Percentiles rank a stretch among this genome's conserved stretches.
phyloP scores from a whole-genome alignment of 2,329 filamentous ascomycete genomes.

The Tolypocladium tropicale region DNA sequence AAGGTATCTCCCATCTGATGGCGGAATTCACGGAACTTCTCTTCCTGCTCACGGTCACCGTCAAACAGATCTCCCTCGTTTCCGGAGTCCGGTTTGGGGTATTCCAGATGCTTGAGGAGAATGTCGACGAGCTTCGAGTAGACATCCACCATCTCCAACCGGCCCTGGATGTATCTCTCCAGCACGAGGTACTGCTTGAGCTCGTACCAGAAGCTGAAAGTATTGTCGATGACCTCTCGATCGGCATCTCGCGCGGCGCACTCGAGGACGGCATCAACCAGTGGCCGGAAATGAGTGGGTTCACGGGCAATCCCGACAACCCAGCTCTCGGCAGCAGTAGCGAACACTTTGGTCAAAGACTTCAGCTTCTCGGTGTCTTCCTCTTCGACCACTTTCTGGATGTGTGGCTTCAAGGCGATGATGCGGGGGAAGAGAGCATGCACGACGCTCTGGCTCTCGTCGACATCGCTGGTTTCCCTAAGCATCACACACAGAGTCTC shows the following conservation, averaged over 20 bases:
- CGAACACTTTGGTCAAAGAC: slow-evolving; percentile 79
- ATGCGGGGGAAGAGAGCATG: slow-evolving; percentile 74
- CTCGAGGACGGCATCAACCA: slow-evolving; percentile 89
- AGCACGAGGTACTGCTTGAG: slow-evolving; percentile 92
- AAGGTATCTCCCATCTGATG: slow-evolving; percentile 97
- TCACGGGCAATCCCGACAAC: slow-evolving; percentile 82
- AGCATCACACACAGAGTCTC: slow-evolving; percentile 91
- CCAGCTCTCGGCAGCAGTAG: slow-evolving; percentile 91
- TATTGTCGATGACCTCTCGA: slow-evolving; percentile 82
- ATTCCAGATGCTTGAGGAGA: slow-evolving; percentile 83
- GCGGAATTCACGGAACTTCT: slow-evolving; percentile 93
- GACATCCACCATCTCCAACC: slow-evolving; percentile 65
- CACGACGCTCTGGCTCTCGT: slow-evolving; percentile 77
- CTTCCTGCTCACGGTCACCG: slow-evolving; percentile 88
- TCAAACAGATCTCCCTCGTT: slow-evolving; percentile 82
- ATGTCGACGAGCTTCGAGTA: slow-evolving; percentile 88
- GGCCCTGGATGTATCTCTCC: slow-evolving; percentile 77
- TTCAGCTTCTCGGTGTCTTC: slow-evolving; percentile 83
- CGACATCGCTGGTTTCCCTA: slow-evolving; percentile 84
- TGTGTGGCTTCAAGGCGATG: slow-evolving; percentile 64
- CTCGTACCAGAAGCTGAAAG: slow-evolving; percentile 97
- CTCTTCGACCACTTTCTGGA: slow-evolving; percentile 62
- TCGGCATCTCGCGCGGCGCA: slow-evolving; percentile 82
- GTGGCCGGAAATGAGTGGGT: slow-evolving; percentile 66
- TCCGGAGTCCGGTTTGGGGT: slow-evolving; percentile 63